Evolutionary conservation across 1,284 basidiomycete genomes (phyloP).

Genomic region (Ceratobasidium sp.): DNA sequence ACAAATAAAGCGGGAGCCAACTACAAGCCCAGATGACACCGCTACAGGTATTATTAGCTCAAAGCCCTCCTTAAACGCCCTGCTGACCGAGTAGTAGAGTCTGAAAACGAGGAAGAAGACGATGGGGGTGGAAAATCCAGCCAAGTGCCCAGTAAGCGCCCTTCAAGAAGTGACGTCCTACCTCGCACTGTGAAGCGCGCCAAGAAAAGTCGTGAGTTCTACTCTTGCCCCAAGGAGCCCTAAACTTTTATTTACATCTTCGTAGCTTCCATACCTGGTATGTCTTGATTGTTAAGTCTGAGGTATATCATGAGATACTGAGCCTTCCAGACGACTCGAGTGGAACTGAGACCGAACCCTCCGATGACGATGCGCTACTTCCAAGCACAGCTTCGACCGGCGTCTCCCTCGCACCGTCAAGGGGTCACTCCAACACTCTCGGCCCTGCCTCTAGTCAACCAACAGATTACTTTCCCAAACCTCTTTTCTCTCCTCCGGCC

Average conservation of each 20-base stretch:
- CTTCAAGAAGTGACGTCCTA: constrained; percentile 7
- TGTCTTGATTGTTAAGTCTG: neutral
- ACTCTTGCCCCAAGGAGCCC: neutral
- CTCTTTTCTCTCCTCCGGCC: constrained; percentile 10
- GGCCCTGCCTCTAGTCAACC: constrained; percentile 60
- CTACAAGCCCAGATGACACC: constrained; percentile 7
- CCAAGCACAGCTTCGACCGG: constrained; percentile 28
- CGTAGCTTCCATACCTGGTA: constrained; percentile 5
- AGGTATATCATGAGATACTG: neutral
- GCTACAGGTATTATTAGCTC: constrained; percentile 26
- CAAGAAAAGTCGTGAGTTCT: constrained; percentile 8
- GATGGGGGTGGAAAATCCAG: neutral
- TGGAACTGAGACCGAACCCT: constrained; percentile 44
- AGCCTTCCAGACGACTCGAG: constrained; percentile 1
- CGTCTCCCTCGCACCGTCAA: constrained; percentile 9
- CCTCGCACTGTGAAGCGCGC: constrained; percentile 11
- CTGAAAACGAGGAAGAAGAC: constrained; percentile 36
- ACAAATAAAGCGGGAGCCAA: constrained; percentile 1
- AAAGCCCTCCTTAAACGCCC: neutral
- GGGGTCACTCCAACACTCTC: constrained; percentile 53
- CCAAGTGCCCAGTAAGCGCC: constrained; percentile 31
- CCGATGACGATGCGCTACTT: constrained; percentile 39
- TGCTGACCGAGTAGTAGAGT: constrained; percentile 26
- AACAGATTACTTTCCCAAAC: constrained; percentile 16
- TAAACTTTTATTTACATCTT: neutral